Percentiles rank a stretch among this genome's conserved stretches.
Conservation (phyloP, 352 stramenopile genomes). For the Pythium utonaiense region DNA sequence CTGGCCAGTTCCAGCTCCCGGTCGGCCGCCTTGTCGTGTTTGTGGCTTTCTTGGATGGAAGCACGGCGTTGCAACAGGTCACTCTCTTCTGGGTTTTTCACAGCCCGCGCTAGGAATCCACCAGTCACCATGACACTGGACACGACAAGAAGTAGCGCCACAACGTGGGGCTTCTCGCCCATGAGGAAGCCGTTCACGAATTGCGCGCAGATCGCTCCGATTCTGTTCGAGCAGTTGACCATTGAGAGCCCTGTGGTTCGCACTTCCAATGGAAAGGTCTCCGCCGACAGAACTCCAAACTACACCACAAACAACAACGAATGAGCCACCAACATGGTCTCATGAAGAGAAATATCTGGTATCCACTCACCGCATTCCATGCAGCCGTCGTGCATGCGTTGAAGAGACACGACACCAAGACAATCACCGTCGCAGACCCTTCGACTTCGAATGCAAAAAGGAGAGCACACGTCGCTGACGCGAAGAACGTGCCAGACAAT, state of each 20-base stretch:
- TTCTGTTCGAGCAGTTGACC: constrained; percentile 82
- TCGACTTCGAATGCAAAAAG: constrained; percentile 80
- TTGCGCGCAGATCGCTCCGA: constrained; percentile 89
- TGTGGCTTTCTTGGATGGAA: constrained; percentile 1
- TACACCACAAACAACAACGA: constrained; percentile 18
- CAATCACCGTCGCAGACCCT: constrained; percentile 65
- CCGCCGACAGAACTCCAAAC: constrained; percentile 87
- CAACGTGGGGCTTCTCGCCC: constrained; percentile 65
- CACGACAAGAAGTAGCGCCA: constrained; percentile 76
- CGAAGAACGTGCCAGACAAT: constrained; percentile 61
- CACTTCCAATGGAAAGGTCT: constrained; percentile 88
- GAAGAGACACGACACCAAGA: constrained; percentile 88
- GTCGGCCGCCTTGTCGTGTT: not conserved
- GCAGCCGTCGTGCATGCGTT: constrained; percentile 87
- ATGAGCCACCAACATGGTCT: not conserved
- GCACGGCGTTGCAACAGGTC: constrained; percentile 16
- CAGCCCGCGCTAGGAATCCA: constrained; percentile 39
- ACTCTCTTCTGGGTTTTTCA: constrained; percentile 27
- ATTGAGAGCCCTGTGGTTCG: constrained; percentile 88
- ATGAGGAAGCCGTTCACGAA: constrained; percentile 89
- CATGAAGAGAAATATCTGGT: not conserved
- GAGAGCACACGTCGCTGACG: constrained; percentile 58
- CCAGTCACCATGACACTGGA: constrained; percentile 68
- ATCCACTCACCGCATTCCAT: constrained; percentile 82
- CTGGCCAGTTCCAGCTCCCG: constrained; percentile 12